Evolutionary conservation across 495 filamentous ascomycete species (phyloP).

Genomic region (Geopyxis carbonaria): DNA sequence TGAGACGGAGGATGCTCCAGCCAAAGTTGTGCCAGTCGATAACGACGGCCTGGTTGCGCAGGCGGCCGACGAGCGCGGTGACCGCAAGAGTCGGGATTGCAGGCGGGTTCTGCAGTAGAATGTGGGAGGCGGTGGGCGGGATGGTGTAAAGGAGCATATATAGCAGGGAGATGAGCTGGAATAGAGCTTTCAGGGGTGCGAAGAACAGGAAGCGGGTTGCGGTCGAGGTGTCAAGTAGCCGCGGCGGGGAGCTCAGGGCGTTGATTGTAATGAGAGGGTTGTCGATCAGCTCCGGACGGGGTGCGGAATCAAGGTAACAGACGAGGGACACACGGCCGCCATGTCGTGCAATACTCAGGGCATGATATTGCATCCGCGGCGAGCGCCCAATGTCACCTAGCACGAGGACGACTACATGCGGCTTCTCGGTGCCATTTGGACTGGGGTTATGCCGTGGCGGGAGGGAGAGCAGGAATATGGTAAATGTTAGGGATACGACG

Average conservation of each 20-base stretch:
- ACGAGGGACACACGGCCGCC: slow-evolving; percentile 69
- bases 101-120: slow-evolving; percentile 58
- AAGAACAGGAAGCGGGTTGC: slow-evolving; percentile 61
- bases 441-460: slow-evolving; percentile 14
- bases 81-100: slow-evolving; percentile 79
- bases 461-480: slow-evolving; percentile 15
- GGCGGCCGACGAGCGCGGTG: slow-evolving; percentile 49
- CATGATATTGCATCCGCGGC: slow-evolving; percentile 98
- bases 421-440: slow-evolving; percentile 11
- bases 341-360: slow-evolving; percentile 72
- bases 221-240: slow-evolving; percentile 45
- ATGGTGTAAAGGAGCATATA: slow-evolving; percentile 54
- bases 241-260: slow-evolving; percentile 45
- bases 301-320: slow-evolving; percentile 60
- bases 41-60: slow-evolving; percentile 65
- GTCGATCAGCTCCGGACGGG: slow-evolving; percentile 56
- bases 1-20: slow-evolving; percentile 68
- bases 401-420: slow-evolving; percentile 47
- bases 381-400: slow-evolving; percentile 94
- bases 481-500: slow-evolving; percentile 18
- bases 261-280: slow-evolving; percentile 50
- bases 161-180: slow-evolving; percentile 56
- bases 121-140: slow-evolving; percentile 33
- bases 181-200: slow-evolving; percentile 73
- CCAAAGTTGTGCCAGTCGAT: slow-evolving; percentile 99